A percentile compares a stretch with the other conserved stretches of the same genome.
Conservation (phyloP, 805 yeast species). For the Cyberlindnera amylophila region DNA sequence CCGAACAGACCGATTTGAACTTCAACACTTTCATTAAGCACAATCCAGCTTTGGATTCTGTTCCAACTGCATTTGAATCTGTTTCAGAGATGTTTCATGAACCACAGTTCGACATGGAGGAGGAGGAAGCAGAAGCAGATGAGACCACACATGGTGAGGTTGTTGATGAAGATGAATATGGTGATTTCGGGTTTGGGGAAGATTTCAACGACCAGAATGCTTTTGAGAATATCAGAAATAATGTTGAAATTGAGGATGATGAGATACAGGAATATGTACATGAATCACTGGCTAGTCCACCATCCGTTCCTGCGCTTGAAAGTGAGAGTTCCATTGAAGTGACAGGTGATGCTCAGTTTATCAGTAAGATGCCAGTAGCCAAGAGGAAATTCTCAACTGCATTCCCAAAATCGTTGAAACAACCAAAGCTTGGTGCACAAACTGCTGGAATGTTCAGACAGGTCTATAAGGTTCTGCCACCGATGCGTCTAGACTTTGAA, state of each 20-base stretch:
- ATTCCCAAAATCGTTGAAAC: not conserved
- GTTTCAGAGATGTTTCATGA: slow-evolving; percentile 29
- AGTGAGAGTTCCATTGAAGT: not conserved
- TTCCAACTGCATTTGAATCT: slow-evolving; percentile 33
- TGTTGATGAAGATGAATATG: slow-evolving; percentile 2
- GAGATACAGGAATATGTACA: not conserved
- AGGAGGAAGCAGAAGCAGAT: slow-evolving; percentile 3
- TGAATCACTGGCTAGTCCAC: not conserved
- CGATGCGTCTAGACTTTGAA: slow-evolving; percentile 38
- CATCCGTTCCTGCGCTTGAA: not conserved
- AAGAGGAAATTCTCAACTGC: slow-evolving; percentile 14
- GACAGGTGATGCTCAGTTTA: slow-evolving; percentile 12
- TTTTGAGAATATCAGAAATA: slow-evolving; percentile 4
- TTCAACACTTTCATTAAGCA: slow-evolving; percentile 24
- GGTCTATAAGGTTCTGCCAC: slow-evolving; percentile 15
- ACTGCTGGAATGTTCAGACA: slow-evolving; percentile 1
- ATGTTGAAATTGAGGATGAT: slow-evolving; percentile 2
- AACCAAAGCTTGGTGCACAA: not conserved
- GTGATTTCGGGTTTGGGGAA: too few species aligned
- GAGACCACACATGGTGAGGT: slow-evolving; percentile 9
- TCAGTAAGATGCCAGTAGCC: slow-evolving; percentile 1
- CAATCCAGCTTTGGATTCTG: slow-evolving; percentile 21
- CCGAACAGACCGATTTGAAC: slow-evolving; percentile 6
- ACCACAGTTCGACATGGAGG: slow-evolving; percentile 20
- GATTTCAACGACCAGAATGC: slow-evolving; percentile 6